Conservation (phyloP, 805 yeast species). For the Candida hungchunana region DNA sequence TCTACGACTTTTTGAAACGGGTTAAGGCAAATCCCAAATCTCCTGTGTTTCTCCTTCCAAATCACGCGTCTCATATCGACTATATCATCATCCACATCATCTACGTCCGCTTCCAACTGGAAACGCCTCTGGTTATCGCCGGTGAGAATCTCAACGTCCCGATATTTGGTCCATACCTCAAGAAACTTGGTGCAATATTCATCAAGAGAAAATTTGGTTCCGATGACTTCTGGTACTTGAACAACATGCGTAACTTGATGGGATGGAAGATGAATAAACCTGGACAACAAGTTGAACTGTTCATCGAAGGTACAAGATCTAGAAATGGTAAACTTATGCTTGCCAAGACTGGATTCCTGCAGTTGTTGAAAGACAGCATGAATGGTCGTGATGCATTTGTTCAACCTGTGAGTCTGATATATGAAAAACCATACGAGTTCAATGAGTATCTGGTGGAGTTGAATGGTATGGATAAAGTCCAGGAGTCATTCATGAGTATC, state of each 20-base stretch:
- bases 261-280: slow-evolving; percentile 5
- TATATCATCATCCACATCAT: slow-evolving; percentile 22
- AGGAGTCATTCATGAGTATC: slow-evolving; percentile 20
- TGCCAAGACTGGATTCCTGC: slow-evolving; percentile 22
- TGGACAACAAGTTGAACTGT: slow-evolving; percentile 17
- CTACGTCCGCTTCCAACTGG: slow-evolving; percentile 15
- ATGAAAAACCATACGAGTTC: slow-evolving; percentile 25
- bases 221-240: slow-evolving; percentile 18
- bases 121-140: slow-evolving; percentile 23
- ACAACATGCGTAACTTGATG: slow-evolving; percentile 14
- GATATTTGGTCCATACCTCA: slow-evolving; percentile 18
- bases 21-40: slow-evolving; percentile 1
- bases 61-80: slow-evolving; percentile 23
- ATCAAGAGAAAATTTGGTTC: slow-evolving; percentile 20
- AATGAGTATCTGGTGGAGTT: slow-evolving; percentile 21
- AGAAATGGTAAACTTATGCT: slow-evolving; percentile 24
- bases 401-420: slow-evolving; percentile 20
- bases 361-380: slow-evolving; percentile 15
- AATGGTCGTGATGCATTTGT: slow-evolving; percentile 6
- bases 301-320: slow-evolving; percentile 24
- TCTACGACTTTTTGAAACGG: slow-evolving; percentile 11
- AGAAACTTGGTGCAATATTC: slow-evolving; percentile 19
- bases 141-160: slow-evolving; percentile 26
- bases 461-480: slow-evolving; percentile 23
- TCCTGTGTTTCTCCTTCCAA: slow-evolving; percentile 17